Evolutionary conservation across 2,329 filamentous ascomycete species (phyloP).

Genomic region (Diplodia sapinea): DNA sequence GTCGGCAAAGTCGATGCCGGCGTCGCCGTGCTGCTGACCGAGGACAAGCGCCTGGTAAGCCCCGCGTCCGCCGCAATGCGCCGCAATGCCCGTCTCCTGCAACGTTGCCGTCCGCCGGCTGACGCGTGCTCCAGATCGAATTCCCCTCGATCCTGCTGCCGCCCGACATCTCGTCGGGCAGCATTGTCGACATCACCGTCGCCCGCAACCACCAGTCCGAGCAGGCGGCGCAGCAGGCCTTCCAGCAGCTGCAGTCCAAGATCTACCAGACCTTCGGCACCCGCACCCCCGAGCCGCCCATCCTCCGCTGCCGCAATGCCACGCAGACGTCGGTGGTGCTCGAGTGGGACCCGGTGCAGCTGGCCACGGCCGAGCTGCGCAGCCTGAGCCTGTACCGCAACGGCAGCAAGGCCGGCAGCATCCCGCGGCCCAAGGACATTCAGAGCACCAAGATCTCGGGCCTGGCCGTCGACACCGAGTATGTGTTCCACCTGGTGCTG

Average conservation of each 20-base stretch:
- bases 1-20: constrained; percentile 99
- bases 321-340: constrained; percentile 98
- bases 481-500: constrained; percentile 90
- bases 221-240: constrained; percentile 72
- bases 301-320: constrained; percentile 91
- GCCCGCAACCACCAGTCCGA: constrained; percentile 84
- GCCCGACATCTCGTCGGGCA: constrained; percentile 91
- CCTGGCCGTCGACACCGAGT: constrained; percentile 94
- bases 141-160: constrained; percentile 97
- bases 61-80: constrained; percentile 34
- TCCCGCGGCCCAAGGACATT: constrained; percentile 84
- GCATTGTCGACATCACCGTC: constrained; percentile 97
- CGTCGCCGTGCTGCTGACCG: constrained; percentile 93
- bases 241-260: constrained; percentile 83
- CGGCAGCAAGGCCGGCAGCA: constrained; percentile 93
- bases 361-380: constrained; percentile 89
- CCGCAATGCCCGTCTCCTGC: constrained; percentile 32
- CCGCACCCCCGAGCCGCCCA: constrained; percentile 73
- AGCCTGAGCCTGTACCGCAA: constrained; percentile 93
- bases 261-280: constrained; percentile 89
- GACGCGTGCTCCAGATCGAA: constrained; percentile 73
- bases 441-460: constrained; percentile 96
- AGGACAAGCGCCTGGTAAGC: constrained; percentile 92
- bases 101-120: constrained; percentile 28
- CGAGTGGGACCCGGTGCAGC: constrained; percentile 94